Base-by-base conservation (phyloP, 2,329 filamentous ascomycete genomes). In the Epichloe coenophiala region DNA sequence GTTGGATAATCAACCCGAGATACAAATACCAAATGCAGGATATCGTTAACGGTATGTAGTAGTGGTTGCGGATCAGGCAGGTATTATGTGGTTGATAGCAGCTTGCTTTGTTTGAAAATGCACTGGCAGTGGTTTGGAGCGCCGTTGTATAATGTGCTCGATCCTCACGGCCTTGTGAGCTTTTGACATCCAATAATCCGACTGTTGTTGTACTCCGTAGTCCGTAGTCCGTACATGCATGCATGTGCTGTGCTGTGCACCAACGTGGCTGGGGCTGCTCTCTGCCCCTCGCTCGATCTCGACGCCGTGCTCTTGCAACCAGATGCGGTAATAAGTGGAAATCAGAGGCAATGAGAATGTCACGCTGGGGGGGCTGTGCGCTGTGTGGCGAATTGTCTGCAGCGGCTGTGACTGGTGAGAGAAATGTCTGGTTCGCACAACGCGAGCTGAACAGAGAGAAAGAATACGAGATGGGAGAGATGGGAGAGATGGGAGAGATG, bases 401-500 rank as follows among this genome's bases (percentile, higher is more conserved):
- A 50, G 42, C 36, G 23, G 5, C 12, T 50, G 41, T 44, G 48
- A 39, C 36, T 43, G n/a, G 42, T 40, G 19, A 44, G 42, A 50
- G 19, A 31, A 39, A 19, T 17, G 41, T 49, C 27, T 19, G 36
- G 36, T 45, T 23, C 50, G 38, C 19, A 35, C n/a, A 38, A 40
- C 35, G 37, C 33, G 23, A 45, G 37, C 19, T 23, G 48, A 21
- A 33, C 40, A 45, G 31, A 36, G 47, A 48, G 51, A 45, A 21
- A 36, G 47, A 48, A 53, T 51, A 52, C 51, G 51, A 53, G 19
- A 21, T 21, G 51, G 19, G 19, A 19, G 19, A 19, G 19, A 19
- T 19, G 19, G 19, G 19, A 19, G 19, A 19, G 19, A 2, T 19
- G 51, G 17, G 17, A 17, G 17, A 17, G 17, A 1, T 17, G 17